Percentiles rank a stretch among this genome's conserved stretches.
phyloP scores from a whole-genome alignment of 129 eudicot species.

The Chrysanthemum makinoi region DNA sequence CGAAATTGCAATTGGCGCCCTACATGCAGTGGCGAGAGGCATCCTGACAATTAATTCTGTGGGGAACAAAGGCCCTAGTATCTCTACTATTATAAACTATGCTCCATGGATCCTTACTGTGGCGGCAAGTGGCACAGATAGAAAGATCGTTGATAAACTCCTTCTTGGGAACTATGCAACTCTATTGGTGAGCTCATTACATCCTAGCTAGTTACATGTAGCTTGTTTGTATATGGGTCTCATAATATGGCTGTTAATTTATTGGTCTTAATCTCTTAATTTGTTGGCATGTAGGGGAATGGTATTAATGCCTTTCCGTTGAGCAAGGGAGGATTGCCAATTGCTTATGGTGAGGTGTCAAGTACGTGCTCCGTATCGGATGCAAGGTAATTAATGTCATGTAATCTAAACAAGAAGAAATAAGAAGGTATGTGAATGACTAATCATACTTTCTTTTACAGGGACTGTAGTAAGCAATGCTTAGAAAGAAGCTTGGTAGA shows the following conservation, averaged over 20 bases:
- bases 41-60: no score
- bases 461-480: background rate
- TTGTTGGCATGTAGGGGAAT: background rate
- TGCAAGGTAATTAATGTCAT: background rate
- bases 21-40: no score
- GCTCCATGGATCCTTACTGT: conserved; percentile 12
- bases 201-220: background rate
- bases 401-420: background rate
- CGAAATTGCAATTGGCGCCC: no score
- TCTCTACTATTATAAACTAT: no score
- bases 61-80: no score
- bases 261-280: no score
- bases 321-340: background rate
- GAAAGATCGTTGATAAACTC: conserved; percentile 14
- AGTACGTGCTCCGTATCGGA: background rate
- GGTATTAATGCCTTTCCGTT: conserved; percentile 1
- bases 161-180: conserved; percentile 23
- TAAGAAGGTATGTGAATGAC: background rate
- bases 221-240: background rate
- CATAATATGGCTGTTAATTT: background rate
- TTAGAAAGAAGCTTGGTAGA: background rate
- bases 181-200: background rate
- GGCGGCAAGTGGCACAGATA: conserved; percentile 32
- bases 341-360: conserved; percentile 4
- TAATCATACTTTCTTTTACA: background rate